Percentiles rank a stretch among this genome's conserved stretches.
These are phyloP conservation scores for Podila minutissima DNA, from an alignment of 192 early-diverging fungal genomes.

Conservation along the genomic window DNA sequence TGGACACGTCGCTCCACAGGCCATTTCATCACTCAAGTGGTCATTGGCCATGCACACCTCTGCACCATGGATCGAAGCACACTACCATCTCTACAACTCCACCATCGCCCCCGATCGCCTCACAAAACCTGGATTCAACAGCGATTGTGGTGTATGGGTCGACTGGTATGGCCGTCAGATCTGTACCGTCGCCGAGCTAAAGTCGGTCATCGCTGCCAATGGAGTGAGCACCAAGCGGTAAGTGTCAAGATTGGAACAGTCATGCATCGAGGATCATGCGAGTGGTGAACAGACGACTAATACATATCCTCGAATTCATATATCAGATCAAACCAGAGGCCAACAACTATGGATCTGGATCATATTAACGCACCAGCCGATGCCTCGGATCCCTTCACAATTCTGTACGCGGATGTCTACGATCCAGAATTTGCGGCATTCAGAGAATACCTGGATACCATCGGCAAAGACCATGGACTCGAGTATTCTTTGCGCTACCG, in stretches of 20 bases:
- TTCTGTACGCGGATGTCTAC: slow-evolving; percentile 83
- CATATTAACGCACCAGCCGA: slow-evolving; percentile 11
- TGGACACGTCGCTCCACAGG: slow-evolving; percentile 51
- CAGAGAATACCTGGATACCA: slow-evolving; percentile 60
- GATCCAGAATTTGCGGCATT: slow-evolving; percentile 66
- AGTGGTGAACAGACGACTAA: neutral
- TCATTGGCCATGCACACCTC: slow-evolving; percentile 73
- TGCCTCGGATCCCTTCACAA: slow-evolving; percentile 44
- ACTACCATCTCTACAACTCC: slow-evolving; percentile 83
- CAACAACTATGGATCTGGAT: slow-evolving; percentile 44
- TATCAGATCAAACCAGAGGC: slow-evolving; percentile 15
- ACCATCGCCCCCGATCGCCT: slow-evolving; percentile 65
- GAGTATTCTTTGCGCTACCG: slow-evolving; percentile 81
- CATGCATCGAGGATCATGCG: neutral
- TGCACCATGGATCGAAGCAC: slow-evolving; percentile 85
- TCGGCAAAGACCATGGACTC: slow-evolving; percentile 59
- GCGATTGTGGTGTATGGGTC: slow-evolving; percentile 68
- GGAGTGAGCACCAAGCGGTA: slow-evolving; percentile 1
- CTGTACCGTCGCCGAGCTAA: slow-evolving; percentile 63
- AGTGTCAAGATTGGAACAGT: neutral
- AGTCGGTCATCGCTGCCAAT: slow-evolving; percentile 43
- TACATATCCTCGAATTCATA: neutral
- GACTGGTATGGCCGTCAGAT: slow-evolving; percentile 76
- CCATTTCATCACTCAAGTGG: slow-evolving; percentile 71
- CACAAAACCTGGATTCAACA: slow-evolving; percentile 56